Evolutionary conservation across 1,284 basidiomycete species (phyloP), one percentile per base, ranked within the genome.

Genomic region (Rhodofomes roseus): DNA sequence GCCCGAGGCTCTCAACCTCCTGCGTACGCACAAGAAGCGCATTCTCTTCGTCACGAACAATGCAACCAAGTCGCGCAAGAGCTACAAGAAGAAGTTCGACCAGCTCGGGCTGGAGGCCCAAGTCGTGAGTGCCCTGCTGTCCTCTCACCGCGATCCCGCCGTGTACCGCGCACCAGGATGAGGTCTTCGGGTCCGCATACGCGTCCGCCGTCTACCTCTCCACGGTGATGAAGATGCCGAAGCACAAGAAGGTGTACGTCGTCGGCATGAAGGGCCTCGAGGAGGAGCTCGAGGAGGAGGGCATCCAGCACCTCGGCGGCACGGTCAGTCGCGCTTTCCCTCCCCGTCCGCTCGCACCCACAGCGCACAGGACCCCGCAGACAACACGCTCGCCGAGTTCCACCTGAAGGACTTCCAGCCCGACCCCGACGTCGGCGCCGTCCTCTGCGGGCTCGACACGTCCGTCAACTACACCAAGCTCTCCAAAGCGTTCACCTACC

Each of bases 41-140:
- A 79, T 99, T 55, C 79, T 98, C 41, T 99, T 98, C 72, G 95
- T 98, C 40, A 98, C 96, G 31, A 98, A 98, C 78, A 99, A 98
- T 72, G 96, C 96, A n/a, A 95, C 90, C 53, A 96, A 96, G 77
- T 96, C 93, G 12, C 80, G 96, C 56, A 84, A 79, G 72, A 88
- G 80, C 69, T 96, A 96, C 81, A 94, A 94, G 77, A 81, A 81
- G 56, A 97, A 96, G 73, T 98, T 99, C 71, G 91, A 96, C 72
- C 81, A 87, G 67, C 82, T 98, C 58, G 95, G 93, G 36, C 84
- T 98, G 51, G 81, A 95, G 71, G 93, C 89, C 16, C 80, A 90
- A 67, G 88, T 92, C 68, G 95, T 96, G 73, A 71, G 87, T 79
- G 55, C 55, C n/a, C 29, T 20, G 48, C 41, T 14, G 40, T 27